Conservation (phyloP, 441 rosid genomes). For the Arabidopsis lyrata region DNA sequence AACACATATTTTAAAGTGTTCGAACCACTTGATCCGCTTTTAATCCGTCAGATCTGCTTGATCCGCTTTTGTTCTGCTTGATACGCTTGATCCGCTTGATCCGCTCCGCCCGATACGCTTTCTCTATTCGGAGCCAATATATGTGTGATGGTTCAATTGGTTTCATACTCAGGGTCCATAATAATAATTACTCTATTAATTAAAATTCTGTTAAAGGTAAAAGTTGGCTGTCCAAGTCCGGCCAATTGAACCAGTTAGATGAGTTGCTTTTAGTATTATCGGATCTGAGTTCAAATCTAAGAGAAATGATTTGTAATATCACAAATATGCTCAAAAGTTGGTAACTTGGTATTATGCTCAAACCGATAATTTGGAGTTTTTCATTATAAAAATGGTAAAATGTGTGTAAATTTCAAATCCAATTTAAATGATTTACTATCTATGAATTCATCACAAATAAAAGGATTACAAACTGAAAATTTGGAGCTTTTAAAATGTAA, state of each 20-base stretch:
- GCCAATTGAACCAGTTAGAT: constrained; percentile 12
- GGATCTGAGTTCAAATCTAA: constrained; percentile 21
- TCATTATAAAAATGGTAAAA: not conserved
- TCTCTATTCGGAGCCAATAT: too few relatives aligned
- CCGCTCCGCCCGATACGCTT: too few relatives aligned
- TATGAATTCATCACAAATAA: too few relatives aligned
- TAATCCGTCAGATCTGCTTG: too few relatives aligned
- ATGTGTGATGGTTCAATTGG: constrained; percentile 30
- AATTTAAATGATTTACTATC: too few relatives aligned
- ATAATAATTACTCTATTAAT: constrained; percentile 10
- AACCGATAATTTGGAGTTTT: not conserved
- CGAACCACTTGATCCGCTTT: too few relatives aligned
- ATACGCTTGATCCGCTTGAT: too few relatives aligned
- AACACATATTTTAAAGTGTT: too few relatives aligned
- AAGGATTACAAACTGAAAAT: too few relatives aligned
- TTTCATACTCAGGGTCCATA: constrained; percentile 40
- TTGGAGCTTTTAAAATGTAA: too few relatives aligned
- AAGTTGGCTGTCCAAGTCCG: constrained; percentile 30
- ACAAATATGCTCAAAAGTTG: not conserved
- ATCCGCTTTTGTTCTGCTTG: too few relatives aligned
- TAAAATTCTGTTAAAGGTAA: constrained; percentile 24
- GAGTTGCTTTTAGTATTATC: constrained; percentile 24
- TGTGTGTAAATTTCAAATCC: not conserved
- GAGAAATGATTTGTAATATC: not conserved
- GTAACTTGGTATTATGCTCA: not conserved